Evolutionary conservation across 208 protist genomes (phyloP).

Genomic region (Leishmania turanica): DNA sequence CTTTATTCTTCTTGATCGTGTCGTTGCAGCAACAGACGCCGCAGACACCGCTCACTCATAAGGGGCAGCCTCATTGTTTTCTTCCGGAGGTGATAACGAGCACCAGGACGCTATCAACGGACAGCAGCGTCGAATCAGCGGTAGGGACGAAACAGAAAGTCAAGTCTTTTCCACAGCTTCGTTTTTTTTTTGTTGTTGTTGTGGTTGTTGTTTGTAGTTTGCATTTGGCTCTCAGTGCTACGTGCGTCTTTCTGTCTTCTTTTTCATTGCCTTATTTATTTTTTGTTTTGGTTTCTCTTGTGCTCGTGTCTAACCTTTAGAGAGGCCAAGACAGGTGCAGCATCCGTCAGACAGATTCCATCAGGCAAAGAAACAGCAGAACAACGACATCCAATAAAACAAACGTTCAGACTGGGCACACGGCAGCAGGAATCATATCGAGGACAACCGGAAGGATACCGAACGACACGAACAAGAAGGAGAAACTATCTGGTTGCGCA

Average conservation of each 20-base stretch:
- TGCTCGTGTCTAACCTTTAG: neutral
- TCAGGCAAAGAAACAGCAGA: neutral
- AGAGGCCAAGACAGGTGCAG: neutral
- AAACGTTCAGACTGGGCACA: neutral
- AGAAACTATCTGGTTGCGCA: neutral
- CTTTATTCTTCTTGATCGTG: neutral
- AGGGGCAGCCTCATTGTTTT: neutral
- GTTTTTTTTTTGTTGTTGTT: neutral
- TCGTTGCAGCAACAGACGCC: too few relatives aligned
- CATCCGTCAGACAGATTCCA: neutral
- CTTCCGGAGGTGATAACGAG: neutral
- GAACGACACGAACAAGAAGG: neutral
- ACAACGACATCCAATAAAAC: too few relatives aligned
- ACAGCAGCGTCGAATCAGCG: neutral
- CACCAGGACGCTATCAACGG: neutral
- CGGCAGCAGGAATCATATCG: neutral
- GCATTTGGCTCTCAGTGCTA: neutral
- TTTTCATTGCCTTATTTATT: neutral
- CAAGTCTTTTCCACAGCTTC: neutral
- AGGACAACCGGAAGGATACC: neutral
- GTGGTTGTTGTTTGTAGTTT: neutral
- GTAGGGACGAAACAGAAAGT: neutral
- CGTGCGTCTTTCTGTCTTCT: neutral
- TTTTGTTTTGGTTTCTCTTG: neutral
- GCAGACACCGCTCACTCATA: neutral